Base-by-base conservation (phyloP, 495 filamentous ascomycete species). In the Penicillium atrosanguineum region DNA sequence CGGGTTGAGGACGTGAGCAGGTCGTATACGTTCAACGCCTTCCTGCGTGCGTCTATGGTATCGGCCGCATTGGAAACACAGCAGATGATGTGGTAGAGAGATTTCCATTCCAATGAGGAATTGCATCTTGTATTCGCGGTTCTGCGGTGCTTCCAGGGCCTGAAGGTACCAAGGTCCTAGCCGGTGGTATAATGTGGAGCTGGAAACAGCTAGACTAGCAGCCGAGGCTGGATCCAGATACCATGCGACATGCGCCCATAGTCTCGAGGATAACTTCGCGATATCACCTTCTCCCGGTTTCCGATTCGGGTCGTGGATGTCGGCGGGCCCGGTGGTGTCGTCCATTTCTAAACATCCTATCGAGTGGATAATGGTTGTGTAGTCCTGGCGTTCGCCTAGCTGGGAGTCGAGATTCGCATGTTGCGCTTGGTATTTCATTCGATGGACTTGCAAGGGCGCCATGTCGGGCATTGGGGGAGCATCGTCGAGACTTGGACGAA, bases 31-130 rank as follows among this genome's bases (percentile, higher is more conserved):
- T 58, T 85, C 82, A 44, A 68, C 38, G 44, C 81, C 80, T 34
- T 65, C 65, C 19, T 76, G 64, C 0, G 67, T 77, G 50, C 82
- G 74, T 5, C 61, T 63, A 61, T 85, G 82, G 58, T 73, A 85
- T 21, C 50, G 50, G 4, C 50, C 70, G 56, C 82, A 85, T n/a
- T 75, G 73, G 60, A 79, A 78, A 63, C 82, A 85, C 34, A 84
- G 70, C 20, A 85, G 70, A 50, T 84, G 79, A 36, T 71, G 59
- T 0, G 81, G 81, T 11, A 78, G 63, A 4, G 65, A 50, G 15
- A 54, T 53, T 53, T 84, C 80, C 46, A 83, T 65, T 0, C 56
- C 45, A 7, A 62, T 47, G 7, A 85, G 69, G 62, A 85, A 83
- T 7, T 70, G 62, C 25, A 72, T 57, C 36, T 71, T 75, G 43